Percentiles rank a stretch among this genome's conserved stretches.
These are phyloP conservation scores for Letharia lupina DNA, from an alignment of 495 filamentous ascomycete species.

Conservation along the genomic window DNA sequence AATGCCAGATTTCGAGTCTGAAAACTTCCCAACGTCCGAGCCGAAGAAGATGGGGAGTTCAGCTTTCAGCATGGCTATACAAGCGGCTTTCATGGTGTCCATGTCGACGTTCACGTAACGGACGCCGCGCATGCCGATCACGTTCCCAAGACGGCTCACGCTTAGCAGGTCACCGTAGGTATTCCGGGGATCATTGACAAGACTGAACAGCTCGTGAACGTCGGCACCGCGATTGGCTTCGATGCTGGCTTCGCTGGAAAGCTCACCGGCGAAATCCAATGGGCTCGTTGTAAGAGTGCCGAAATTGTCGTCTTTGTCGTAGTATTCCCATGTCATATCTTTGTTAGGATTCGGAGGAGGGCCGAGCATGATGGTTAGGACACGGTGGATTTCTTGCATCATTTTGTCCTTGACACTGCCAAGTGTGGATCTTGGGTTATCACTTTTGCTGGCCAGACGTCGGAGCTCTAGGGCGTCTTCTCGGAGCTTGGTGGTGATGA, in stretches of 20 bases:
- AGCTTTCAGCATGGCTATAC: conserved; percentile 64
- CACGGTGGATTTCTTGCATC: conserved; percentile 65
- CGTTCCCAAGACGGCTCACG: conserved; percentile 69
- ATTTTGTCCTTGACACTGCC: conserved; percentile 55
- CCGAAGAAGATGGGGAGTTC: conserved; percentile 83
- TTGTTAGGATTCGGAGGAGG: conserved; percentile 59
- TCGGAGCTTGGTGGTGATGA: conserved; percentile 79
- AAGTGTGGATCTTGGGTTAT: conserved; percentile 32
- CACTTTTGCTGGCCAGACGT: conserved; percentile 32
- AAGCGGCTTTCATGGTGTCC: conserved; percentile 57
- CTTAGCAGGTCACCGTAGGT: conserved; percentile 59
- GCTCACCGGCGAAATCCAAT: conserved; percentile 53
- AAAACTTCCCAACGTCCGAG: conserved; percentile 76
- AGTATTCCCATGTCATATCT: conserved; percentile 68
- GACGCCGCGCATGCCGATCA: conserved; percentile 59
- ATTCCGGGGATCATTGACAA: conserved; percentile 79
- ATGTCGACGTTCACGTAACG: conserved; percentile 79
- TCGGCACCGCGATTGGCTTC: conserved; percentile 44
- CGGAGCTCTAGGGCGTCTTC: conserved; percentile 67
- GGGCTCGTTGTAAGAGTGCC: conserved; percentile 54
- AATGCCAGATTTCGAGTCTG: conserved; percentile 53
- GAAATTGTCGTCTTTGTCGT: conserved; percentile 56
- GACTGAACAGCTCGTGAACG: conserved; percentile 57
- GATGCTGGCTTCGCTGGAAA: conserved; percentile 35
- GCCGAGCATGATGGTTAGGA: conserved; percentile 71